Conservation (phyloP, 2,329 filamentous ascomycete species). For the Aspergillus oerlinghausenensis region DNA sequence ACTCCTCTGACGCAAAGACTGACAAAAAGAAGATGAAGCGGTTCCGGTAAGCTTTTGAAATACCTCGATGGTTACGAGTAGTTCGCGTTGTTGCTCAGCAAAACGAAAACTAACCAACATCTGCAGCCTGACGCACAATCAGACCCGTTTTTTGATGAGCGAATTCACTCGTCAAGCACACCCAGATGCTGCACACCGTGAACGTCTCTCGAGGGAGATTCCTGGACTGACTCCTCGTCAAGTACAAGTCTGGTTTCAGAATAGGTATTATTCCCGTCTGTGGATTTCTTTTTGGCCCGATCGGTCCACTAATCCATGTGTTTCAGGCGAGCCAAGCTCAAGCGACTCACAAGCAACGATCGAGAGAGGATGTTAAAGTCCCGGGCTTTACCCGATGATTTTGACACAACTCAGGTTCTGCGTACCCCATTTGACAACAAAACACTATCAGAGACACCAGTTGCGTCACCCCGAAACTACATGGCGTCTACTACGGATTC, state of each 20-base stretch:
- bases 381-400: slow-evolving; percentile 55
- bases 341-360: slow-evolving; percentile 57
- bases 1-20: slow-evolving; percentile 22
- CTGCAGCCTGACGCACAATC: slow-evolving; percentile 80
- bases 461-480: slow-evolving; percentile 43
- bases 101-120: slow-evolving; percentile 1
- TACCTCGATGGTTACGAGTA: neutral
- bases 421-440: slow-evolving; percentile 49
- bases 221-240: slow-evolving; percentile 86
- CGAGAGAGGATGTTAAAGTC: slow-evolving; percentile 59
- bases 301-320: slow-evolving; percentile 5
- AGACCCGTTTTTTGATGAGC: slow-evolving; percentile 96
- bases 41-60: slow-evolving; percentile 30
- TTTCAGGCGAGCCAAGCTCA: slow-evolving; percentile 56
- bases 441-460: slow-evolving; percentile 44
- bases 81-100: neutral
- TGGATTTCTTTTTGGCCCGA: neutral
- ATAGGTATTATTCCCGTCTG: slow-evolving; percentile 60
- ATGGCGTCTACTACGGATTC: slow-evolving; percentile 36
- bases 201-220: slow-evolving; percentile 82
- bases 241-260: slow-evolving; percentile 98
- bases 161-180: slow-evolving; percentile 94
- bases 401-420: slow-evolving; percentile 57
- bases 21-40: slow-evolving; percentile 43
- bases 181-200: slow-evolving; percentile 84